Evolutionary conservation across 75 land plant genomes (phyloP), one percentile per base, ranked within the genome.

Genomic region (Sequoia sempervirens): DNA sequence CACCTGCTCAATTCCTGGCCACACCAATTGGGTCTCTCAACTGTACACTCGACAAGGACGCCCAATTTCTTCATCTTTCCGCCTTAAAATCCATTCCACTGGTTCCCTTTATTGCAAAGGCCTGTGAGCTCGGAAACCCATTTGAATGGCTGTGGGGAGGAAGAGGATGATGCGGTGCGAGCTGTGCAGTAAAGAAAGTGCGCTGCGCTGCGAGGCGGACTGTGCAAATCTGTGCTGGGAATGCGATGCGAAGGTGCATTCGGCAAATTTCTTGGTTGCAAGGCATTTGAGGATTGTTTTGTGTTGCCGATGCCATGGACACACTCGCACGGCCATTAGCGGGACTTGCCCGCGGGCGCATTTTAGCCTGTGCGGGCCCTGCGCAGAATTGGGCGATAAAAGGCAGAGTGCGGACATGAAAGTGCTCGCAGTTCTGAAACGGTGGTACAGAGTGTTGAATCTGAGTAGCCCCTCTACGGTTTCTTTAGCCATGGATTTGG

Each of bases 211-310:
- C 81, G 81, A 26, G 5, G 36, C 91, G 0, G 94, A 92, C 79
- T 58, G 83, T 18, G 92, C 94, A 38, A 83, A 81, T 85, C 87
- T 91, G 53, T 91, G 94, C 86, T 88, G 9, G 69, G 69, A 23
- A 32, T 92, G 94, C 75, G 94, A 92, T 82, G 64, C 83, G 0
- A 56, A 15, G 10, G 94, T 92, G 36, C 94, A 92, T 85, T 80
- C 81, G 0, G 94, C 92, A 36, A 92, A 91, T 80, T 92, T 92
- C 68, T 88, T 91, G 75, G 94, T 92, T 13, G 92, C 94, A 34
- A 87, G 91, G 20, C 94, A 92, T 83, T 56, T 85, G 13, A 85
- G 94, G 46, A 53, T 53, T 15, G 3, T 68, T 34, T 8, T 89
- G 18, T 92, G 94, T 78, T 37, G 80, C 41, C 1, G 17, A 30